Percentiles rank a stretch among this genome's conserved stretches.
Conservation (phyloP, 2,329 filamentous ascomycete species). For the Cercospora sojina region DNA sequence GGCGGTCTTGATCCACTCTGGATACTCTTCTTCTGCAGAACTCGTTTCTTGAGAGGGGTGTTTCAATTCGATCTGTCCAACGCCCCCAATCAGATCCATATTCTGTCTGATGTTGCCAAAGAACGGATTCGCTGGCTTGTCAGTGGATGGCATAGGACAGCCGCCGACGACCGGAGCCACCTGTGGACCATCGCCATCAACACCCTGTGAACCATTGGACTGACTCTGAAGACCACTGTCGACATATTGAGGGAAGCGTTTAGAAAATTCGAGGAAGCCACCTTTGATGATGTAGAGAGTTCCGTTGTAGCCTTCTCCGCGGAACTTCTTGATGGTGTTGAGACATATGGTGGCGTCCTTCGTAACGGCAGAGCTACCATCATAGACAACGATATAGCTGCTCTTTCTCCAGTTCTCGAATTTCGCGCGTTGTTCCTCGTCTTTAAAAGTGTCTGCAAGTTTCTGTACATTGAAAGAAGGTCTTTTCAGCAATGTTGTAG, state of each 20-base stretch:
- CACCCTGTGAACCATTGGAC: conserved; percentile 14
- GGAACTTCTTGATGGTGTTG: conserved; percentile 93
- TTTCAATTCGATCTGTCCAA: conserved; percentile 72
- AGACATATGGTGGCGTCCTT: conserved; percentile 78
- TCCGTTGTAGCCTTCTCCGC: conserved; percentile 76
- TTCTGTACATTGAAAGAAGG: conserved; percentile 88
- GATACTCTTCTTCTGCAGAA: conserved; percentile 56
- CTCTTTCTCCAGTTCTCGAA: conserved; percentile 76
- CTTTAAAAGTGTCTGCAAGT: conserved; percentile 80
- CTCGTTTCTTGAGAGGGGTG: conserved; percentile 55
- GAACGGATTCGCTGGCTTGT: conserved; percentile 77
- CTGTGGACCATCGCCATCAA: conserved; percentile 54
- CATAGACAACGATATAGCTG: conserved; percentile 82
- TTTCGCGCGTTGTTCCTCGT: conserved; percentile 63
- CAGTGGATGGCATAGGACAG: conserved; percentile 71
- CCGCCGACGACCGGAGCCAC: conserved; percentile 83
- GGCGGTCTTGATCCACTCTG: conserved; percentile 73
- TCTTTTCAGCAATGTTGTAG: conserved; percentile 87
- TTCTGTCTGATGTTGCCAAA: conserved; percentile 96
- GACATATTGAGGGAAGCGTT: conserved; percentile 63
- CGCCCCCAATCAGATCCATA: conserved; percentile 89
- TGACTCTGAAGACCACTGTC: conserved; percentile 45
- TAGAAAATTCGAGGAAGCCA: conserved; percentile 74
- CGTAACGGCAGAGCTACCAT: conserved; percentile 70
- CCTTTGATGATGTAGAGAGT: conserved; percentile 73